Evolutionary conservation across 495 filamentous ascomycete genomes (phyloP).

Genomic region (Barbatosphaeria neglecta): DNA sequence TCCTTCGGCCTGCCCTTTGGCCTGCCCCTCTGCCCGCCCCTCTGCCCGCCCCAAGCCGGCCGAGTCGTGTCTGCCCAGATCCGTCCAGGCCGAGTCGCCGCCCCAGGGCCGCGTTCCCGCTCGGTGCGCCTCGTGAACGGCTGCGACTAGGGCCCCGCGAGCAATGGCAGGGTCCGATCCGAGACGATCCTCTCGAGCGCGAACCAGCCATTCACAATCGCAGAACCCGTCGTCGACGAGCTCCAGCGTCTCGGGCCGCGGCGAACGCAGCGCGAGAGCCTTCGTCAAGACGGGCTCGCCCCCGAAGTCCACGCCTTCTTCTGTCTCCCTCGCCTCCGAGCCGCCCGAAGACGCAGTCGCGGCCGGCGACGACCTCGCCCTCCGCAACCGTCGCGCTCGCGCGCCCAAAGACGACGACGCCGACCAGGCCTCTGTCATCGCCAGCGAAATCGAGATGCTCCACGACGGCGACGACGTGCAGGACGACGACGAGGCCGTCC

Average conservation of each 20-base stretch:
- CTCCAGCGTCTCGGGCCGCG: slow-evolving; percentile 48
- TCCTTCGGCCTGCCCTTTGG: no score
- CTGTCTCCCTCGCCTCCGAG: slow-evolving; percentile 64
- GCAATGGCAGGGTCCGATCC: slow-evolving; percentile 52
- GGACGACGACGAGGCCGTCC: slow-evolving; percentile 87
- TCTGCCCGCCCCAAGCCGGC: neutral
- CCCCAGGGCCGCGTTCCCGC: neutral
- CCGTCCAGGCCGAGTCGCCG: neutral
- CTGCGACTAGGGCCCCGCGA: slow-evolving; percentile 17
- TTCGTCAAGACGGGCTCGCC: slow-evolving; percentile 64
- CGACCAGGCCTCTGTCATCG: slow-evolving; percentile 35
- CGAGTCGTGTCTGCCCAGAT: neutral
- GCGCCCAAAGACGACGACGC: slow-evolving; percentile 50
- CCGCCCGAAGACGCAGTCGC: slow-evolving; percentile 60
- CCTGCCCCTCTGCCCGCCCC: neutral
- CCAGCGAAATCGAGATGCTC: slow-evolving; percentile 37
- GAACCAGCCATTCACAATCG: slow-evolving; percentile 64
- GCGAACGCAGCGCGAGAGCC: slow-evolving; percentile 58
- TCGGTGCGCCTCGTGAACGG: slow-evolving; percentile 6
- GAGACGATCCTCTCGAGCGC: slow-evolving; percentile 85
- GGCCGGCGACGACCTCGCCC: neutral
- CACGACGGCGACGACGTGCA: slow-evolving; percentile 52
- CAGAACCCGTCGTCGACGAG: slow-evolving; percentile 75
- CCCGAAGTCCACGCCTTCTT: slow-evolving; percentile 57
- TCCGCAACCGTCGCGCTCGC: slow-evolving; percentile 47